These are phyloP conservation scores for Naganishia cerealis DNA, from an alignment of 1,284 basidiomycete species.

Conservation along the genomic window DNA sequence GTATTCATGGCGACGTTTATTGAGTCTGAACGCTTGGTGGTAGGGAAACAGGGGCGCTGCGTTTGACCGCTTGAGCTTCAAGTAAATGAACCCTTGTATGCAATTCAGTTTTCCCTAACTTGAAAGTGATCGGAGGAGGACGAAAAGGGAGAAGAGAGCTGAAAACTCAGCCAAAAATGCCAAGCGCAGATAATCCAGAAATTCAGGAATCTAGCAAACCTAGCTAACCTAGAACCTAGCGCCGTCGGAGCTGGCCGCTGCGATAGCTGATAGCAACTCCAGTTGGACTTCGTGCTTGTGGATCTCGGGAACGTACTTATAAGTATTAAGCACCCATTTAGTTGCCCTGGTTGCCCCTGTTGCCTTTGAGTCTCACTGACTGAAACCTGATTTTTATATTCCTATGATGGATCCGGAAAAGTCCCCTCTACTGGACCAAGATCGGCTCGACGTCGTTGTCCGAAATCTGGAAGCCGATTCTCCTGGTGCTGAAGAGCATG, in stretches of 20 bases:
- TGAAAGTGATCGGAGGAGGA: background rate
- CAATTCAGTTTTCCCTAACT: background rate
- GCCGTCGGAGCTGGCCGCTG: background rate
- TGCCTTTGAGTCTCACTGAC: background rate
- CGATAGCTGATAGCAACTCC: background rate
- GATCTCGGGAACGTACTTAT: background rate
- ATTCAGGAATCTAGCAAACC: background rate
- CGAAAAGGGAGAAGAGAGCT: background rate
- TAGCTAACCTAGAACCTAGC: no score
- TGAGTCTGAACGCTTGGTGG: background rate
- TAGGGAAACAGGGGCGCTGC: background rate
- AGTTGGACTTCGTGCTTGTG: background rate
- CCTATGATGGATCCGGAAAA: slow-evolving; percentile 21
- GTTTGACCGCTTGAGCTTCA: background rate
- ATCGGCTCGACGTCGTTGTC: background rate
- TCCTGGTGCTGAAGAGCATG: background rate
- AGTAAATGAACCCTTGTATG: background rate
- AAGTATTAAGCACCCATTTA: background rate
- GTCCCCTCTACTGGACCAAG: slow-evolving; percentile 4
- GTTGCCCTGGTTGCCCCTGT: background rate
- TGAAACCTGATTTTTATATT: background rate
- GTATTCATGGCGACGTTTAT: slow-evolving; percentile 1
- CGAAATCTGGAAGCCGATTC: background rate
- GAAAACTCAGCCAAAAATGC: background rate
- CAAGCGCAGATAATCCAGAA: background rate